Conservation (phyloP, 306 rosid genomes). For the Quercus parvula region DNA sequence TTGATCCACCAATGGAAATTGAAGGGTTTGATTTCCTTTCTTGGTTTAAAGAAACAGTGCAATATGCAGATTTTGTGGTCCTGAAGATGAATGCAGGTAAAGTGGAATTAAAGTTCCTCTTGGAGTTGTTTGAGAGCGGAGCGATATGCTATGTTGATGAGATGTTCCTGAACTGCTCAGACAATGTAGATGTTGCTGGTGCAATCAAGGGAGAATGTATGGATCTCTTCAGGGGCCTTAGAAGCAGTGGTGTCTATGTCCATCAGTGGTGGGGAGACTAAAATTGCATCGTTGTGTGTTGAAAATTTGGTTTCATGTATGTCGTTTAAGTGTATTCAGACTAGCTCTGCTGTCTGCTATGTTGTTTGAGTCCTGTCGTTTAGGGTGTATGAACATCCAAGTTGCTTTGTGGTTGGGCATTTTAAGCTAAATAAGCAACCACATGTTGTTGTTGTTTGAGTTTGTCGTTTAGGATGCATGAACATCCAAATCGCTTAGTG, state of each 20-base stretch:
- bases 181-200: slow-evolving; percentile 29
- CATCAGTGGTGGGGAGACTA: slow-evolving; percentile 84
- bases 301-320: slow-evolving; percentile 24
- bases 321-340: slow-evolving; percentile 22
- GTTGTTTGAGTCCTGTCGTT: slow-evolving; percentile 4
- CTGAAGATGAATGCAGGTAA: slow-evolving; percentile 78
- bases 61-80: slow-evolving; percentile 68
- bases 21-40: slow-evolving; percentile 67
- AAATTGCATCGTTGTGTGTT: slow-evolving; percentile 13
- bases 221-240: slow-evolving; percentile 61
- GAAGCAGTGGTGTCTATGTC: slow-evolving; percentile 73
- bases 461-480: slow-evolving; percentile 20
- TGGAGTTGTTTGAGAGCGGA: slow-evolving; percentile 62
- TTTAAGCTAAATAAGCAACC: slow-evolving; percentile 56
- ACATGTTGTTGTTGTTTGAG: slow-evolving; percentile 10
- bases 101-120: slow-evolving; percentile 61
- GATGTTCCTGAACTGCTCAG: slow-evolving; percentile 69
- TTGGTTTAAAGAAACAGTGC: slow-evolving; percentile 85
- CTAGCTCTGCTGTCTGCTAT: not conserved
- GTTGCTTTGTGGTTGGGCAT: slow-evolving; percentile 53
- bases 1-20: slow-evolving; percentile 55
- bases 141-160: slow-evolving; percentile 78
- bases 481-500: slow-evolving; percentile 39
- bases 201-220: slow-evolving; percentile 43
- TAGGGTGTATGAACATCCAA: slow-evolving; percentile 26